phyloP scores from a whole-genome alignment of 2,329 filamentous ascomycete genomes.

The Ophiostoma tasmaniense region DNA sequence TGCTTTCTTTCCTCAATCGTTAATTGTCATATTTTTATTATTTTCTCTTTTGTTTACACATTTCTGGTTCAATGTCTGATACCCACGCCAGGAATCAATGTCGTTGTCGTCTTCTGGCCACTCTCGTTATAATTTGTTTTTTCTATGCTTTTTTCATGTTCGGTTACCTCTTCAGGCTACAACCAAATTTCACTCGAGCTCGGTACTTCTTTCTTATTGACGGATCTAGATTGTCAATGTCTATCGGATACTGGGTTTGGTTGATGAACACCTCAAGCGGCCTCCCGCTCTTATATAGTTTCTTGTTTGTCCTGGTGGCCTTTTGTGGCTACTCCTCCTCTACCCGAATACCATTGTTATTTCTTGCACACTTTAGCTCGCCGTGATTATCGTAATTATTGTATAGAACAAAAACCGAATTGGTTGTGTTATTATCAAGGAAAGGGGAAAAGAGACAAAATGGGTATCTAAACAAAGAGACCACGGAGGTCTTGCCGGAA shows the following conservation, averaged over 20 bases:
- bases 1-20: neutral
- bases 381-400: neutral
- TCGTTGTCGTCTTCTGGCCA: neutral
- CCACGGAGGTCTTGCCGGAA: conserved; percentile 15
- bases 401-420: neutral
- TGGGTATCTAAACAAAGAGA: conserved; percentile 21
- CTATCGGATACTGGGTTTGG: neutral
- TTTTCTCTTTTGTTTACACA: neutral
- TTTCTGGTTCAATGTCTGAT: conserved; percentile 13
- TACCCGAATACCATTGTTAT: neutral
- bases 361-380: neutral
- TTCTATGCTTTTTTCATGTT: neutral
- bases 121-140: neutral
- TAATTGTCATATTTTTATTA: neutral
- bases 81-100: conserved; percentile 14
- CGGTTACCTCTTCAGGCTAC: neutral
- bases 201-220: neutral
- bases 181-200: neutral
- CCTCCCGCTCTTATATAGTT: neutral
- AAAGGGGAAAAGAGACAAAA: neutral
- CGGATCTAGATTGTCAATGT: neutral
- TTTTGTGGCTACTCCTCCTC: neutral
- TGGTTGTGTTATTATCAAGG: neutral
- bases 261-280: neutral
- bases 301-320: neutral